phyloP scores from a whole-genome alignment of 2,329 filamentous ascomycete genomes.

The Fusarium luffae region DNA sequence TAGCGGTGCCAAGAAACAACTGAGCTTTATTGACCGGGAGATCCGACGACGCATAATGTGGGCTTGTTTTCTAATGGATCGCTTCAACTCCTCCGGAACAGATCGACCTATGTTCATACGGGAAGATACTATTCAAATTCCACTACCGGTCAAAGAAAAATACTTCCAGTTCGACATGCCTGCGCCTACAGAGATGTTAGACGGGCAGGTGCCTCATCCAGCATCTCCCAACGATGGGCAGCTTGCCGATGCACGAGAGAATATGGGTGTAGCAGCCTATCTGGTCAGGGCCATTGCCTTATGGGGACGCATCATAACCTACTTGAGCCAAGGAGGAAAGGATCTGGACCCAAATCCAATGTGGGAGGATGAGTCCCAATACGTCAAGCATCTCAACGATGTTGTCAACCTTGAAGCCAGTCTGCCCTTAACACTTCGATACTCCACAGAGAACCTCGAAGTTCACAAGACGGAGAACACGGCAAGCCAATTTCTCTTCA shows the following conservation, averaged over 20 bases:
- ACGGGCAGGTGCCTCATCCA: conserved; percentile 74
- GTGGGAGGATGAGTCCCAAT: conserved; percentile 85
- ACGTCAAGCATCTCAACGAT: conserved; percentile 75
- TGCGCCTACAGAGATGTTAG: conserved; percentile 84
- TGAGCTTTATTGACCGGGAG: conserved; percentile 93
- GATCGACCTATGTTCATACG: conserved; percentile 92
- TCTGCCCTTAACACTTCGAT: conserved; percentile 78
- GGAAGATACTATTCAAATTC: conserved; percentile 88
- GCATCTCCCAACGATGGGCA: conserved; percentile 72
- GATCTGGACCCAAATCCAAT: conserved; percentile 80
- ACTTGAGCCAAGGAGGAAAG: conserved; percentile 89
- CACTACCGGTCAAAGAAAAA: conserved; percentile 89
- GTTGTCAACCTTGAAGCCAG: conserved; percentile 75
- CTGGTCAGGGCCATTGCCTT: conserved; percentile 86
- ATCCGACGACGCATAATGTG: conserved; percentile 96
- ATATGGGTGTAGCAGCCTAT: conserved; percentile 95
- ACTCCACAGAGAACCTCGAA: conserved; percentile 83
- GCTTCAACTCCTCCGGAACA: conserved; percentile 95
- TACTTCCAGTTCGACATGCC: conserved; percentile 93
- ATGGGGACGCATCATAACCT: conserved; percentile 91
- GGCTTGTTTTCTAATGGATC: conserved; percentile 97
- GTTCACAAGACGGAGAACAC: conserved; percentile 85
- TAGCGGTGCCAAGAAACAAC: conserved; percentile 69
- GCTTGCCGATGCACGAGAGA: conserved; percentile 74
- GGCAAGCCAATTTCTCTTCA: conserved; percentile 90